phyloP scores from a whole-genome alignment of 495 filamentous ascomycete species.

The Wilcoxina mikolae region DNA sequence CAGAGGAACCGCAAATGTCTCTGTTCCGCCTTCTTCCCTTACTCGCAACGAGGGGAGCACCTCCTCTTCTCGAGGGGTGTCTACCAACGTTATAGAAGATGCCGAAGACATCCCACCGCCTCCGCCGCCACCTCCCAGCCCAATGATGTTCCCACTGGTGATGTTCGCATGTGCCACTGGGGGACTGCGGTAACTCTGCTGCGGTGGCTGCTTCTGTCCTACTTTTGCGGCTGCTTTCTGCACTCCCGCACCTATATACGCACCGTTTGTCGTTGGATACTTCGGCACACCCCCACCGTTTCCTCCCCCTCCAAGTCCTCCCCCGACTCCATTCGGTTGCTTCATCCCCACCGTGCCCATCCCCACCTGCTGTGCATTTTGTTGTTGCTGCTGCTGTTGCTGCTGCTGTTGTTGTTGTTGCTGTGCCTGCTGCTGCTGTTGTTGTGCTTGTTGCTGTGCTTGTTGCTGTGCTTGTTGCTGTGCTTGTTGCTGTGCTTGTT shows the following conservation, averaged over 20 bases:
- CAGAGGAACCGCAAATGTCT: constrained; percentile 25
- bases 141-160: not conserved
- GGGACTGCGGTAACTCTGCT: not conserved
- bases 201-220: constrained; percentile 5
- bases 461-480: constrained; percentile 24
- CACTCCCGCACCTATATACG: not conserved
- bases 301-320: not conserved
- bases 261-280: not conserved
- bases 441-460: constrained; percentile 7
- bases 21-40: constrained; percentile 26
- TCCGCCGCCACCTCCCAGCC: not conserved
- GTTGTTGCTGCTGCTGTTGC: constrained; percentile 2
- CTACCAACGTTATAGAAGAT: too few species aligned
- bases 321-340: not conserved
- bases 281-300: not conserved
- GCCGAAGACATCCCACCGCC: not conserved
- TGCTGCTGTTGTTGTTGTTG: constrained; percentile 14
- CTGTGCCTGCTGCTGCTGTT: constrained; percentile 14
- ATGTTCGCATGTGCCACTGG: not conserved
- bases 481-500: constrained; percentile 15
- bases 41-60: constrained; percentile 18
- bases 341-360: not conserved
- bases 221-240: constrained; percentile 6
- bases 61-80: constrained; percentile 3
- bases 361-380: not conserved